Evolutionary conservation across 768 basidiomycete genomes (phyloP).

Genomic region (Dioszegia hungarica): DNA sequence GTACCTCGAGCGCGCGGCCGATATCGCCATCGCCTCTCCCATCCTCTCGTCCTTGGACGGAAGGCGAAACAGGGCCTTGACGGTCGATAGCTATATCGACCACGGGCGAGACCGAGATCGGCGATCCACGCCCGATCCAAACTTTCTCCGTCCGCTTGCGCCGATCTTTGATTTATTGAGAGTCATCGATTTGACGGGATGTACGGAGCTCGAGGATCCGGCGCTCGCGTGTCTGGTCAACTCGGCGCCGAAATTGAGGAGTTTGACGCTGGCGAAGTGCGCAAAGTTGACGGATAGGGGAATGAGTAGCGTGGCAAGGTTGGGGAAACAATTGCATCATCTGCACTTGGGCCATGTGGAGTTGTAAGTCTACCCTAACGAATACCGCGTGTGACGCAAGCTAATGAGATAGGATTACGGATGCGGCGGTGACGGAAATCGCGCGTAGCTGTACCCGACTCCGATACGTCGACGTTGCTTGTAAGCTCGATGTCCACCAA

Average conservation of each 20-base stretch:
- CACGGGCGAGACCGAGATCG: neutral
- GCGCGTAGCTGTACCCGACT: constrained; percentile 82
- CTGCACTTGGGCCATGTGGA: constrained; percentile 86
- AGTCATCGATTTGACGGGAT: constrained; percentile 87
- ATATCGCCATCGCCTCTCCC: neutral
- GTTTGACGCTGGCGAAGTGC: constrained; percentile 83
- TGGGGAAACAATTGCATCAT: constrained; percentile 91
- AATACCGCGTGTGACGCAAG: neutral
- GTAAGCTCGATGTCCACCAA: constrained; percentile 58
- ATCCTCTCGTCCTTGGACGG: neutral
- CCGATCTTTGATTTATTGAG: constrained; percentile 73
- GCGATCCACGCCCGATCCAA: neutral
- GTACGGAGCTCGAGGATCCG: constrained; percentile 70
- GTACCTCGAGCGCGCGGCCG: neutral
- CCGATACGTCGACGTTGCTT: constrained; percentile 93
- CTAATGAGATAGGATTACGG: constrained; percentile 64
- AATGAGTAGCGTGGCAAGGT: constrained; percentile 73
- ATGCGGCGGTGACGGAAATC: constrained; percentile 74
- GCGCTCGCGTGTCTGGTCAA: constrained; percentile 76
- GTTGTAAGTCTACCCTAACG: constrained; percentile 40
- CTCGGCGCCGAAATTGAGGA: constrained; percentile 76
- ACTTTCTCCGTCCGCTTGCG: constrained; percentile 9
- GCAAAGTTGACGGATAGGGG: constrained; percentile 69
- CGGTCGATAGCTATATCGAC: constrained; percentile 1
- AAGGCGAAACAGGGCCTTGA: neutral